Evolutionary conservation across 495 filamentous ascomycete genomes (phyloP), one percentile per base, ranked within the genome.

Genomic region (Penicillium riverlandense): DNA sequence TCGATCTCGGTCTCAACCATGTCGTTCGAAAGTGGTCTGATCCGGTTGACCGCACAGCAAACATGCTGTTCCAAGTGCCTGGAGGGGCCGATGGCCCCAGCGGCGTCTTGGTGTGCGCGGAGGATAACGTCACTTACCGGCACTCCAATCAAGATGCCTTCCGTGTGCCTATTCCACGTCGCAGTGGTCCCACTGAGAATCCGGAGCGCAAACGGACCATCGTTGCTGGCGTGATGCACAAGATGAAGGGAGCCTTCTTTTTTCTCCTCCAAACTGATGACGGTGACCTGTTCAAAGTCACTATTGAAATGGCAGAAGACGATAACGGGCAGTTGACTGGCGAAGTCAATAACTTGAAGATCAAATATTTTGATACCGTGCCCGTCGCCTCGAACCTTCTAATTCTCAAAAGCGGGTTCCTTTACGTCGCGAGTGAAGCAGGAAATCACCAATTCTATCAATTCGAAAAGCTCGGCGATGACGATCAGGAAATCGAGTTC

Each of bases 311-410:
- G 83, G 77, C 80, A 0, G 84, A 90, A 54, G 87, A 95, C 59
- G 82, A 82, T 4, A 75, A 82, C 28, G 87, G 83, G 11, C 83
- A 88, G 44, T 69, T 83, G 4, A 91, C 85, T 0, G 82, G 84
- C 10, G 84, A 91, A 53, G 90, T 97, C 6, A 75, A 74, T 52
- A 75, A 79, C 15, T 66, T 99, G 29, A 94, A 88, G 61, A 91
- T 99, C 67, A 95, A 96, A 61, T 97, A 96, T 57, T 99, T 96
- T 50, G 94, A 97, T 50, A 97, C 94, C 0, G 87, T 96, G 7
- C 92, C 94, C 0, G 69, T 92, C 33, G 89, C 90, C 1, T 79
- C 87, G 0, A 90, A 76, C 53, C 72, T 99, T 11, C 84, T 88
- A 59, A 95, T 99, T 50, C 66, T 97, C 49, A 96, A 95, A 65